These are phyloP conservation scores for Durotheca rogersii DNA, from an alignment of 495 filamentous ascomycete species.

Conservation along the genomic window DNA sequence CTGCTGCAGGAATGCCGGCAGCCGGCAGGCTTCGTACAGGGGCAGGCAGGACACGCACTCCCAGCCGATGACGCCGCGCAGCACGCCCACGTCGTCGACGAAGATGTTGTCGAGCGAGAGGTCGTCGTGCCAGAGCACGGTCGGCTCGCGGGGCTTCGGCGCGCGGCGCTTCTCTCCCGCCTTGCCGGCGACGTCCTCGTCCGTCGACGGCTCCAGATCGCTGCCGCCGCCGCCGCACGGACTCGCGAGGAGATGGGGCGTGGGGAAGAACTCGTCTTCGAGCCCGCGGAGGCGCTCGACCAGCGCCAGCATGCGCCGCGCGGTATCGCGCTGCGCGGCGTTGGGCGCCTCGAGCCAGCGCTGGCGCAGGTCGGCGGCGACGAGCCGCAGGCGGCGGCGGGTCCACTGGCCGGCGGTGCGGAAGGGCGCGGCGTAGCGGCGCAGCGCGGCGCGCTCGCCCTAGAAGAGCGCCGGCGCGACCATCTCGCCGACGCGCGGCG, in stretches of 20 bases:
- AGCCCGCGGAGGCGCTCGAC: slow-evolving; percentile 16
- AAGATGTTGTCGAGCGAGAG: slow-evolving; percentile 54
- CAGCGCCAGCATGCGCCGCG: slow-evolving; percentile 17
- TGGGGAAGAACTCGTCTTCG: slow-evolving; percentile 12
- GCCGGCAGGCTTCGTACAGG: slow-evolving; percentile 47
- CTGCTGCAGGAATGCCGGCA: slow-evolving; percentile 47
- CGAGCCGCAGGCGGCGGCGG: slow-evolving; percentile 20
- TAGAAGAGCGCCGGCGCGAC: slow-evolving; percentile 42
- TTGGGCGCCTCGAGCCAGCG: slow-evolving; percentile 6
- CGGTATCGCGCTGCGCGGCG: background rate
- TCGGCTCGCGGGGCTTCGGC: slow-evolving; percentile 34
- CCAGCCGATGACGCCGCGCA: slow-evolving; percentile 57
- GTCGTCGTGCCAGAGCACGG: slow-evolving; percentile 50
- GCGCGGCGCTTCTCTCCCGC: slow-evolving; percentile 7
- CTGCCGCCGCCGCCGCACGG: too few species aligned
- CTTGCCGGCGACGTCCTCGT: slow-evolving; percentile 10
- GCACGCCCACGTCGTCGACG: slow-evolving; percentile 42
- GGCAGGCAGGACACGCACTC: slow-evolving; percentile 53
- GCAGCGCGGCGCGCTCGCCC: slow-evolving; percentile 30
- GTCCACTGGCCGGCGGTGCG: slow-evolving; percentile 32
- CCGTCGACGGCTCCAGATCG: slow-evolving; percentile 6
- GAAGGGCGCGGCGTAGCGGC: slow-evolving; percentile 32
- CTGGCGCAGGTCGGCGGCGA: slow-evolving; percentile 14
- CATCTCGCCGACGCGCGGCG: slow-evolving; percentile 25
- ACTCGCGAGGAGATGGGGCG: slow-evolving; percentile 10